Evolutionary conservation across 768 basidiomycete species (phyloP).

Genomic region (Daedaleopsis nitida): DNA sequence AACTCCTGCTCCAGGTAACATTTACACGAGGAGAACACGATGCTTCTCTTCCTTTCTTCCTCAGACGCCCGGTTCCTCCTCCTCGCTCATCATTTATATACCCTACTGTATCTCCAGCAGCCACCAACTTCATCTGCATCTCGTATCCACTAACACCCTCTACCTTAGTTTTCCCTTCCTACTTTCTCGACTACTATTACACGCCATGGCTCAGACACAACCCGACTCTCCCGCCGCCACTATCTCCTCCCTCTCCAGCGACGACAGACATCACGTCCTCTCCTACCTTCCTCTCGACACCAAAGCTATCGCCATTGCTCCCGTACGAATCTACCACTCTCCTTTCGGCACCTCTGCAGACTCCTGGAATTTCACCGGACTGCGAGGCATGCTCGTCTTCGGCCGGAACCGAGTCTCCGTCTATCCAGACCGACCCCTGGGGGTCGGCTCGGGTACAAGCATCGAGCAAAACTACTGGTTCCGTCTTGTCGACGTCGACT

Average conservation of each 20-base stretch:
- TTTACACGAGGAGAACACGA: conserved; percentile 15
- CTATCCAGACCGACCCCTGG: conserved; percentile 25
- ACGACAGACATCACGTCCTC: conserved; percentile 23
- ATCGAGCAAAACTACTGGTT: conserved; percentile 55
- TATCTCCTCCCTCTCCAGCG: conserved; percentile 19
- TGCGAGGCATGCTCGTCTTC: conserved; percentile 63
- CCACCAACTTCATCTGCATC: not conserved
- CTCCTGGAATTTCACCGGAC: conserved; percentile 62
- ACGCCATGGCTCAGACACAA: conserved; percentile 4
- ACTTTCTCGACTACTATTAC: not conserved
- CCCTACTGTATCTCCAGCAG: not conserved
- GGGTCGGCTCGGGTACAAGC: conserved; percentile 22
- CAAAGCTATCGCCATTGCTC: conserved; percentile 52
- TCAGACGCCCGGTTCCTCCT: not conserved
- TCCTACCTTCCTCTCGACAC: conserved; percentile 27
- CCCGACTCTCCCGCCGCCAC: conserved; percentile 12
- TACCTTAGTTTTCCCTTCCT: not conserved
- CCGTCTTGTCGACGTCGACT: conserved; percentile 57
- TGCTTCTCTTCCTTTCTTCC: conserved; percentile 15
- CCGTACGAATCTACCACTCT: conserved; percentile 64
- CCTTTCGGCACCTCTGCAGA: conserved; percentile 46
- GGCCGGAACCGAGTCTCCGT: conserved; percentile 29
- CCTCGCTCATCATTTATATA: conserved; percentile 7
- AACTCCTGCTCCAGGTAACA: conserved; percentile 5
- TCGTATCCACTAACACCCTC: not conserved